Conservation (phyloP, 2,329 filamentous ascomycete species). For the Incumbomyces delicatus region DNA sequence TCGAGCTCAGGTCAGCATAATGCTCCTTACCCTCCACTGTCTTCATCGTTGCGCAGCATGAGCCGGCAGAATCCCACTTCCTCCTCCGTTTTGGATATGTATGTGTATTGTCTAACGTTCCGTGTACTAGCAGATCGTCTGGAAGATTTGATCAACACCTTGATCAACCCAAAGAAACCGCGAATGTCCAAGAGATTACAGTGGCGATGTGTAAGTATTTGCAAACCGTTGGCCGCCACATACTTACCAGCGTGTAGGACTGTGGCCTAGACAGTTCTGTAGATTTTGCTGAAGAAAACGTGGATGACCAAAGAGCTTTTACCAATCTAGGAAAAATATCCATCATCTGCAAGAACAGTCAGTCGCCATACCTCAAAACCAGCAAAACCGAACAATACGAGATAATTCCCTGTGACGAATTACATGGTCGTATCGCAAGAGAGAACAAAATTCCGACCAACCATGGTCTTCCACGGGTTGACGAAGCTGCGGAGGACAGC, state of each 20-base stretch:
- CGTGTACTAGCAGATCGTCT: slow-evolving; percentile 16
- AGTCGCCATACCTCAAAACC: slow-evolving; percentile 20
- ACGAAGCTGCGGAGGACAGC: slow-evolving; percentile 1
- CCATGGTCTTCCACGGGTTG: slow-evolving; percentile 7
- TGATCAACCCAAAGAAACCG: slow-evolving; percentile 21
- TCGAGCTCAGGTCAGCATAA: slow-evolving; percentile 18
- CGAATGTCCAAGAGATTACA: slow-evolving; percentile 18
- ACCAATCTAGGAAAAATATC: slow-evolving; percentile 19
- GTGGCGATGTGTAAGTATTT: slow-evolving; percentile 21
- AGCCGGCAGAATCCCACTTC: slow-evolving; percentile 1
- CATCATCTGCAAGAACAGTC: slow-evolving; percentile 20
- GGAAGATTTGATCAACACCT: slow-evolving; percentile 21
- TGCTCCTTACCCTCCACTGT: slow-evolving; percentile 15
- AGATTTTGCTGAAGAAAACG: slow-evolving; percentile 18
- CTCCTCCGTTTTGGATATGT: slow-evolving; percentile 6
- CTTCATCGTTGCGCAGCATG: slow-evolving; percentile 4
- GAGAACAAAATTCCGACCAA: slow-evolving; percentile 17
- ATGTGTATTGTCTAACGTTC: not conserved
- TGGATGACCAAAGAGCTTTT: slow-evolving; percentile 14
- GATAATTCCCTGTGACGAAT: slow-evolving; percentile 20
- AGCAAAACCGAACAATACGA: slow-evolving; percentile 18
- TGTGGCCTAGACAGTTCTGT: slow-evolving; percentile 20
- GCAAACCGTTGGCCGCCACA: not conserved
- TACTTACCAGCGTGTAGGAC: slow-evolving; percentile 12
- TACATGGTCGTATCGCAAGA: slow-evolving; percentile 15